Evolutionary conservation across 257 asterid species (phyloP), one percentile per base, ranked within the genome.

Genomic region (Scutellaria galericulata): DNA sequence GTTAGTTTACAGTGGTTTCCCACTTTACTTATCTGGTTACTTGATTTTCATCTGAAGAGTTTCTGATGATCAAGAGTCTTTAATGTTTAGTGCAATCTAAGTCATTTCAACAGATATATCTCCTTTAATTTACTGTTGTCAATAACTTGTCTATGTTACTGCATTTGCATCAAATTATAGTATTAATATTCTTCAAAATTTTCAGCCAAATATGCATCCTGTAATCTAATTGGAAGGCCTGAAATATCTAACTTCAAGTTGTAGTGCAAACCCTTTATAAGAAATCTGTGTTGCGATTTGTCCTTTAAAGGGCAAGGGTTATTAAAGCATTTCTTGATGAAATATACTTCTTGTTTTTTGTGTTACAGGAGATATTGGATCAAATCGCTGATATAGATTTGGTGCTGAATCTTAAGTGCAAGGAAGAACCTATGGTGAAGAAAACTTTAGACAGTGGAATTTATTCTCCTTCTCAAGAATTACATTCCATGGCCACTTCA

Each of bases 401-500:
- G 76, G 99, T 94, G 58, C 79, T 94, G 82, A 94, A 94, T 82
- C 91, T 94, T 5, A 91, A 86, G 81, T 78, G 86, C 84, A 75
- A 77, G 3, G 88, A 84, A 18, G 86, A 82, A 42, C 68, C 68
- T 72, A 54, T 76, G 53, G 59, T 75, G 69, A 85, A 82, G 75
- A 81, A 64, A 66, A 64, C 84, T 70, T 44, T 78, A 18, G 75
- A 75, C 18, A 68, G 52, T 42, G 78, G 86, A 68, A 73, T 75
- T 45, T 81, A 77, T 79, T 78, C 92, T 46, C 82, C 90, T 68
- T 72, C 84, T 4, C 76, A 78, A 58, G 86, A 80, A 35, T 75
- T 82, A 66, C 84, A 70, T 60, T 73, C 88, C 27, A 73, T 80
- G 85, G 69, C 81, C 61, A 53, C 78, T 76, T 79, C 91, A 48